Evolutionary conservation across 73 alveolate genomes (phyloP).

Genomic region (Paramecium octaurelia): DNA sequence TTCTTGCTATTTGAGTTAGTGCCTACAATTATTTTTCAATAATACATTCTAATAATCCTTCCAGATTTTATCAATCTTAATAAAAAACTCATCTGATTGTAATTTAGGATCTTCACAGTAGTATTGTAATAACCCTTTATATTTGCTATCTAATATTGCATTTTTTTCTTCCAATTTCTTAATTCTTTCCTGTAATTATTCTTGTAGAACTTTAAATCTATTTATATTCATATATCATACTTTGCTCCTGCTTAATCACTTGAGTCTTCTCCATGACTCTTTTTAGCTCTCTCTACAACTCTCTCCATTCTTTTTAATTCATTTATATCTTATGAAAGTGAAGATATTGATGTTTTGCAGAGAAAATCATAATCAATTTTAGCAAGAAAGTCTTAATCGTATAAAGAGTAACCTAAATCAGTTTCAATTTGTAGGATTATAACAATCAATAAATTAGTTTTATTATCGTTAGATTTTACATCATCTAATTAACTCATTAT

Average conservation of each 20-base stretch:
- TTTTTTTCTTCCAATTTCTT: not conserved
- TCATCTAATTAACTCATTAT: slow-evolving; percentile 41
- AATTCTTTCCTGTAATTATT: not conserved
- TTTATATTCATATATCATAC: not conserved
- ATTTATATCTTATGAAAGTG: not conserved
- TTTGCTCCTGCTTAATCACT: not conserved
- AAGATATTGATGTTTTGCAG: not conserved
- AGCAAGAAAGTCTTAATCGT: not conserved
- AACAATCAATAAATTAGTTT: slow-evolving; percentile 25
- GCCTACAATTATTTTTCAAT: not conserved
- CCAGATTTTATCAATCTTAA: slow-evolving; percentile 14
- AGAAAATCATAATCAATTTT: slow-evolving; percentile 31
- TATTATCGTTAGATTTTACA: slow-evolving; percentile 47
- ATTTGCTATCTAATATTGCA: not conserved
- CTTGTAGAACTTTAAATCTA: not conserved
- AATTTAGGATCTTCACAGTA: slow-evolving; percentile 16
- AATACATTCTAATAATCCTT: slow-evolving; percentile 13
- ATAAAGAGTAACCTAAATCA: not conserved
- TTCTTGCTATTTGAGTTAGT: not conserved
- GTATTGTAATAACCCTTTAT: not conserved
- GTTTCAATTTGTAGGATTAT: not conserved
- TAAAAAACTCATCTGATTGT: slow-evolving; percentile 25
- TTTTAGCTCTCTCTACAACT: slow-evolving; percentile 29
- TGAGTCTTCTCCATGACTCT: slow-evolving; percentile 30
- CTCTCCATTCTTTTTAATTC: slow-evolving; percentile 29